Evolutionary conservation across 2,329 filamentous ascomycete species (phyloP), one percentile per base, ranked within the genome.

Genomic region (Pseudogymnoascus sp.): DNA sequence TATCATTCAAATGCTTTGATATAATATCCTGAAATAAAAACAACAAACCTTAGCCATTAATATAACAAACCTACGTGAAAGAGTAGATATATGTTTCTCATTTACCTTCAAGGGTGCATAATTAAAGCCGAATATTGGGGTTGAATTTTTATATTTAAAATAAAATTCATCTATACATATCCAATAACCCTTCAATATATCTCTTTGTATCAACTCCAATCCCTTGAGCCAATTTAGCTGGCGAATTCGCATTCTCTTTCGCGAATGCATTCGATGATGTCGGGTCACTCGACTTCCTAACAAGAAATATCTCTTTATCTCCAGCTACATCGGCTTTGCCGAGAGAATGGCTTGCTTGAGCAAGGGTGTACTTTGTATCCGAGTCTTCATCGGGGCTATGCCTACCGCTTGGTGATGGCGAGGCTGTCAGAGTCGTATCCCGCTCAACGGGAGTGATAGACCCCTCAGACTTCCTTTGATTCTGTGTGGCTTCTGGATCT

Each of bases 201-300:
- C 81, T 82, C 71, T 85, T 81, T 30, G 88, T 90, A 76, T 92
- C 89, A 34, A 91, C 80, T 0, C 89, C 89, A 64, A 92, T 90
- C 0, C 88, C 89, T 68, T 89, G 85, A 0, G 82, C 84, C 65
- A 91, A 72, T 61, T 81, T 80, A 18, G 79, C 81, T 1, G 85
- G 81, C 2, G 82, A 83, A 22, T 47, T 79, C 67, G 78, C 82
- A 76, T 61, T 78, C 68, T 54, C 73, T 66, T 12, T 75, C 69
- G 63, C 30, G 25, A 54, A 54, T 32, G 47, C 28, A n/a, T 25
- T 39, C 14, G 34, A 14, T 38, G 34, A 38, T 58, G 34, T 16
- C 7, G 32, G 78, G 68, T 86, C 83, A 65, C 84, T 83, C 1
- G 84, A 82, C 60, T 80, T 77, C 8, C 84, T 77, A 30, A 87